Conservation (phyloP, 2,329 filamentous ascomycete species). For the Aspergillus texensis region DNA sequence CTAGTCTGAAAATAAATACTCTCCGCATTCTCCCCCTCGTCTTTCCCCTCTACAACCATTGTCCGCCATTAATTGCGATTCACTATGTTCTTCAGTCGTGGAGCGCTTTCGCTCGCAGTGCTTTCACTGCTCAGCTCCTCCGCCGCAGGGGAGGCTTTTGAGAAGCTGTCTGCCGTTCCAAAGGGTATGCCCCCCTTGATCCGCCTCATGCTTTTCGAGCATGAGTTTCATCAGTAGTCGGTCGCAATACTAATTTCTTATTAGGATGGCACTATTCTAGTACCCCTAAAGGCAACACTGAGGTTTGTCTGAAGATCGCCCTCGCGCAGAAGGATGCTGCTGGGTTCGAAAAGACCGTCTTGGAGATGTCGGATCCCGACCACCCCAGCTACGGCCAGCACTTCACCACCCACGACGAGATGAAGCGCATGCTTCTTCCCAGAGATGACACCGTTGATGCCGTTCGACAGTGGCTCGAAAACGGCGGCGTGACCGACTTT, state of each 20-base stretch:
- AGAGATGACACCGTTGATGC: slow-evolving; percentile 41
- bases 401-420: slow-evolving; percentile 50
- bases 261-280: slow-evolving; percentile 37
- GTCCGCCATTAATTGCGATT: slow-evolving; percentile 3
- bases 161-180: slow-evolving; percentile 38
- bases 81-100: slow-evolving; percentile 32
- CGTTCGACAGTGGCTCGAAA: slow-evolving; percentile 51
- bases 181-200: slow-evolving; percentile 27
- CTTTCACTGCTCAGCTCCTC: slow-evolving; percentile 32
- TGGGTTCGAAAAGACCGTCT: slow-evolving; percentile 49
- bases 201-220: neutral
- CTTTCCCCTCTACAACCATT: neutral
- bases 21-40: neutral
- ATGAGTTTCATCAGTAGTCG: neutral
- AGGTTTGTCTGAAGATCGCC: slow-evolving; percentile 38
- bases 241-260: neutral
- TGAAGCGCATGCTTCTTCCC: slow-evolving; percentile 54
- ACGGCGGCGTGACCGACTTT: slow-evolving; percentile 41
- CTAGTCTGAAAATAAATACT: neutral
- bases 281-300: slow-evolving; percentile 27
- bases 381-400: slow-evolving; percentile 54
- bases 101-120: slow-evolving; percentile 33
- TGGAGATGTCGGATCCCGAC: slow-evolving; percentile 54
- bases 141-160: slow-evolving; percentile 37
- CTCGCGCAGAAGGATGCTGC: slow-evolving; percentile 38